Evolutionary conservation across 441 rosid genomes (phyloP).

Genomic region (Eruca vesicaria): DNA sequence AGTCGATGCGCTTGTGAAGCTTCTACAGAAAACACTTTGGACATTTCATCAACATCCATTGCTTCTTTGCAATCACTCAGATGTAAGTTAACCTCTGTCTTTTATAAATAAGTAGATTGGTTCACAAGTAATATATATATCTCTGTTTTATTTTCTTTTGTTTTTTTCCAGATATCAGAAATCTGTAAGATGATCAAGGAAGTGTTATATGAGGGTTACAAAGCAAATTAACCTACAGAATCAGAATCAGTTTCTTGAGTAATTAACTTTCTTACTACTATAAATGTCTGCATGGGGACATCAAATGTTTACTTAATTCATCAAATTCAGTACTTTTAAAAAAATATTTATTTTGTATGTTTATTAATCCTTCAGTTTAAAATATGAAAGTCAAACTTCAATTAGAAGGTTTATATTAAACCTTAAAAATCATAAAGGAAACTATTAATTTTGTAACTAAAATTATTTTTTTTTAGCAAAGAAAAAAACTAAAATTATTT

Average conservation of each 20-base stretch:
- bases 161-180: constrained; percentile 43
- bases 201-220: constrained; percentile 40
- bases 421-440: not conserved
- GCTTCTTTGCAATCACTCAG: constrained; percentile 42
- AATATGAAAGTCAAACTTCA: not conserved
- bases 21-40: constrained; percentile 54
- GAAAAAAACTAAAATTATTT: too few relatives aligned
- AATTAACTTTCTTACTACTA: too few relatives aligned
- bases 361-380: not conserved
- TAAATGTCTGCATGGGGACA: not conserved
- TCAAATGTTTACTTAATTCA: not conserved
- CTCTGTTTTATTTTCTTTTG: not conserved
- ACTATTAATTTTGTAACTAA: not conserved
- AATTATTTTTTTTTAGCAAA: too few relatives aligned
- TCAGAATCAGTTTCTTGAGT: not conserved
- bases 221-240: not conserved
- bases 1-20: constrained; percentile 53
- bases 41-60: constrained; percentile 45
- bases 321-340: too few relatives aligned
- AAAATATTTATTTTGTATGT: not conserved
- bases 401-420: not conserved
- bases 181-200: constrained; percentile 51
- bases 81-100: constrained; percentile 38
- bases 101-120: not conserved
- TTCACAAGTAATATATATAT: constrained; percentile 15